Evolutionary conservation across 495 filamentous ascomycete species (phyloP).

Genomic region (Penicillium diatomitis): DNA sequence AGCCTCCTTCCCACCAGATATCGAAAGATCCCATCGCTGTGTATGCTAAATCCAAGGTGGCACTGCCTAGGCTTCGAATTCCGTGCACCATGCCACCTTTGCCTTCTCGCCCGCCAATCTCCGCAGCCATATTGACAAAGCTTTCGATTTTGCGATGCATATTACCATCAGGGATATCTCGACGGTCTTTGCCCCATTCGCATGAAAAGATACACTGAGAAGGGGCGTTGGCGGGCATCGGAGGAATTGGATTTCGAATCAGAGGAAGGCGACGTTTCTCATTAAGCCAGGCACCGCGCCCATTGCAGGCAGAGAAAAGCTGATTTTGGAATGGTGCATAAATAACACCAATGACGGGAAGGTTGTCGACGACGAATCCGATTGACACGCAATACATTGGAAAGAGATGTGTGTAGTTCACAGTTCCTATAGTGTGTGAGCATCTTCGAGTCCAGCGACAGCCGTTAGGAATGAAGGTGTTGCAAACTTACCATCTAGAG

Average conservation of each 20-base stretch:
- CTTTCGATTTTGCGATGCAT: conserved; percentile 58
- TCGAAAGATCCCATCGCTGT: conserved; percentile 48
- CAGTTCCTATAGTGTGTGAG: conserved; percentile 33
- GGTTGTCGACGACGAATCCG: conserved; percentile 46
- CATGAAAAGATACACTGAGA: conserved; percentile 58
- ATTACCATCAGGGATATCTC: conserved; percentile 51
- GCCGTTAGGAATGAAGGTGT: neutral
- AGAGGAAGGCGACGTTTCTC: conserved; percentile 50
- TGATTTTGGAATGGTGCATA: conserved; percentile 56
- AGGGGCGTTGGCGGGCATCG: conserved; percentile 53
- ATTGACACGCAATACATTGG: conserved; percentile 68
- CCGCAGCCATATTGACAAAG: conserved; percentile 61
- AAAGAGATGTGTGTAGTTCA: conserved; percentile 65
- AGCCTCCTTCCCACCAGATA: conserved; percentile 53
- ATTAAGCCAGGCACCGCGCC: conserved; percentile 58
- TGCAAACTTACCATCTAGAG: conserved; percentile 44
- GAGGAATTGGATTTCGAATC: conserved; percentile 46
- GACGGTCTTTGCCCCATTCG: conserved; percentile 66
- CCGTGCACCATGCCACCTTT: conserved; percentile 58
- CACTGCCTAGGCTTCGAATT: conserved; percentile 50
- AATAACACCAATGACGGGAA: conserved; percentile 55
- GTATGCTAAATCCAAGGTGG: conserved; percentile 48
- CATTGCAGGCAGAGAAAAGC: conserved; percentile 51
- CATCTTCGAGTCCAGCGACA: neutral
- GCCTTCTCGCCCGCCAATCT: conserved; percentile 46